phyloP scores from a whole-genome alignment of 2,329 filamentous ascomycete genomes.

The Aotearoamyces nothofagi region DNA sequence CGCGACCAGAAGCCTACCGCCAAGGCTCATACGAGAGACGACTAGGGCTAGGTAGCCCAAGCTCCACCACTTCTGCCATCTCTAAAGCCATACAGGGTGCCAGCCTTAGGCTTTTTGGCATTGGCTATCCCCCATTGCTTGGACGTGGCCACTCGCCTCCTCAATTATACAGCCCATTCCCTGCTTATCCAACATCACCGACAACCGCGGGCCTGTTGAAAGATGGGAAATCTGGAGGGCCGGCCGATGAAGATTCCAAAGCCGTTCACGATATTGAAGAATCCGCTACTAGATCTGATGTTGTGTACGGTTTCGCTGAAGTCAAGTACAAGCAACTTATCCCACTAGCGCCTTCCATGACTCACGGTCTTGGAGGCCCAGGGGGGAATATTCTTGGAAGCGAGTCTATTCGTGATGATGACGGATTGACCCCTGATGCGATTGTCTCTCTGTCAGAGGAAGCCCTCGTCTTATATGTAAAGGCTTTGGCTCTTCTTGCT shows the following conservation, averaged over 20 bases:
- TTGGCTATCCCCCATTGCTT: constrained; percentile 48
- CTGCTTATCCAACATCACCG: constrained; percentile 62
- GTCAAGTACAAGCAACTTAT: constrained; percentile 98
- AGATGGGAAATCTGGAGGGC: constrained; percentile 42
- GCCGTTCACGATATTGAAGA: constrained; percentile 79
- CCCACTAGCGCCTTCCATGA: constrained; percentile 65
- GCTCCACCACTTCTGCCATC: constrained; percentile 76
- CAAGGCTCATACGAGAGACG: constrained; percentile 70
- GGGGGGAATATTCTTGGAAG: constrained; percentile 24
- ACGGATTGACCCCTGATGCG: constrained; percentile 73
- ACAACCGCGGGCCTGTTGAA: constrained; percentile 47
- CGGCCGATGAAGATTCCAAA: constrained; percentile 64
- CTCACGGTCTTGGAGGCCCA: constrained; percentile 53
- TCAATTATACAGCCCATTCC: constrained; percentile 66
- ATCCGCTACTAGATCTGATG: constrained; percentile 81
- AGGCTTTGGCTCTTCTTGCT: constrained; percentile 75
- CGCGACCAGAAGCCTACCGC: constrained; percentile 43
- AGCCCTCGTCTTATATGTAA: constrained; percentile 89
- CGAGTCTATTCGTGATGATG: constrained; percentile 46
- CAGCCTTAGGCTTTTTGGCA: constrained; percentile 58
- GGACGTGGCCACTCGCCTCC: constrained; percentile 58
- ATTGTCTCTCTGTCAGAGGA: constrained; percentile 82
- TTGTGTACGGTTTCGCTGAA: constrained; percentile 94
- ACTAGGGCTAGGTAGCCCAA: constrained; percentile 50
- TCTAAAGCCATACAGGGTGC: constrained; percentile 93